A percentile compares a stretch with the other conserved stretches of the same genome.
These are phyloP conservation scores for Haplosporangium sp. DNA, from an alignment of 371 early-diverging fungal genomes.

Conservation along the genomic window DNA sequence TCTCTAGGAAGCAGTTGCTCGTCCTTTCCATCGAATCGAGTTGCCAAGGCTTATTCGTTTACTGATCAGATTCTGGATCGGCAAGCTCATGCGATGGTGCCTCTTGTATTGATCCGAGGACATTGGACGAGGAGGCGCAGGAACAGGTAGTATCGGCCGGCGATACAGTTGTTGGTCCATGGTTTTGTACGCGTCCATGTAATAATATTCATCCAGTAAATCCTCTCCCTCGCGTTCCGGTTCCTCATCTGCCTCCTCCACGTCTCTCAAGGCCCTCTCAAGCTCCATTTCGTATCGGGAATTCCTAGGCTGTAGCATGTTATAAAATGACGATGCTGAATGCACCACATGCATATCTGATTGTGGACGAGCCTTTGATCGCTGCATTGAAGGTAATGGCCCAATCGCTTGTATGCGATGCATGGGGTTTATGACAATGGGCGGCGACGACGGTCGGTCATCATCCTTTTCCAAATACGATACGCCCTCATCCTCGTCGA, in stretches of 20 bases:
- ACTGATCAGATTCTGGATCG: conserved; percentile 34
- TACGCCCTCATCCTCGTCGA: conserved; percentile 25
- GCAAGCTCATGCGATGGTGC: conserved; percentile 46
- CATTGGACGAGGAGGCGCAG: conserved; percentile 36
- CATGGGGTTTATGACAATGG: neutral
- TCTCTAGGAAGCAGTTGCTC: conserved; percentile 8
- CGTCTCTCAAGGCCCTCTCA: conserved; percentile 27
- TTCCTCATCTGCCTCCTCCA: conserved; percentile 40
- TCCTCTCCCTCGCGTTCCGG: conserved; percentile 44
- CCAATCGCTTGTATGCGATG: neutral
- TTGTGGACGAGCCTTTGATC: neutral
- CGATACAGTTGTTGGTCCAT: conserved; percentile 52
- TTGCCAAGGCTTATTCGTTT: conserved; percentile 30
- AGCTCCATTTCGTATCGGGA: conserved; percentile 9
- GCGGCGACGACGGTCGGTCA: neutral
- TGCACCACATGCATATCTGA: neutral
- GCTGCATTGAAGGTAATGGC: neutral
- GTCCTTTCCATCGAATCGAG: conserved; percentile 35
- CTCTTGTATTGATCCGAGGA: conserved; percentile 39
- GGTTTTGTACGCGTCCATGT: conserved; percentile 47
- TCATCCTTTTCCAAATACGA: conserved; percentile 24
- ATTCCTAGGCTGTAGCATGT: neutral
- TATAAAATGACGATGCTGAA: neutral
- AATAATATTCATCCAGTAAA: conserved; percentile 37
- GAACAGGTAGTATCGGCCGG: conserved; percentile 24